Conservation (phyloP, 148 eudicot genomes). For the Chenopodium formosanum region DNA sequence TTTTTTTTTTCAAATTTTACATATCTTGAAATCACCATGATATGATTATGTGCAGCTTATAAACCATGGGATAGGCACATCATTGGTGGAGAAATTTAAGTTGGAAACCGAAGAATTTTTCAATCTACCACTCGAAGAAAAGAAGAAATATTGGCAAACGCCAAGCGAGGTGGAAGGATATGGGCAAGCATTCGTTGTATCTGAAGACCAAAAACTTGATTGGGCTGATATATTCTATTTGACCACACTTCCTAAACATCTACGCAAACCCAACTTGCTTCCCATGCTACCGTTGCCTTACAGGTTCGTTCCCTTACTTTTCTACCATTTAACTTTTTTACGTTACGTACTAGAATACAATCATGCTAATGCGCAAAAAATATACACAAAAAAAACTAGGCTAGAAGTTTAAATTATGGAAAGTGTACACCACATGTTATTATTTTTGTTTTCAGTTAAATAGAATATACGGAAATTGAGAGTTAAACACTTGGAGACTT, state of each 20-base stretch:
- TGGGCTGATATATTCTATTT: constrained; percentile 33
- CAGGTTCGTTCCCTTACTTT: constrained; percentile 18
- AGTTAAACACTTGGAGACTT: no score
- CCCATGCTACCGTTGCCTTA: constrained; percentile 32
- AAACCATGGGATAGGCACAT: constrained; percentile 34
- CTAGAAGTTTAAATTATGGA: no score
- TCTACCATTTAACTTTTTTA: neutral
- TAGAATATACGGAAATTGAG: no score
- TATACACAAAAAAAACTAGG: no score
- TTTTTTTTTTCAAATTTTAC: no score
- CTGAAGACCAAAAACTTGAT: constrained; percentile 39
- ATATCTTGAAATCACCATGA: no score
- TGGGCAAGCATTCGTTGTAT: constrained; percentile 38
- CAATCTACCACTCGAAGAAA: constrained; percentile 32
- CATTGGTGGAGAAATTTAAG: constrained; percentile 32
- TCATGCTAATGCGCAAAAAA: no score
- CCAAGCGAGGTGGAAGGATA: constrained; percentile 33
- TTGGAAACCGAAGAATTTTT: constrained; percentile 29
- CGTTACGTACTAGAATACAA: neutral
- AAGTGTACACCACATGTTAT: no score
- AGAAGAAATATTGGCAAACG: constrained; percentile 35
- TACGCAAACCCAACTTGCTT: constrained; percentile 29
- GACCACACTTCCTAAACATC: constrained; percentile 12
- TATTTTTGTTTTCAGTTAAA: no score
- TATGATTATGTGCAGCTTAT: constrained; percentile 5